Evolutionary conservation across 257 asterid species (phyloP), one percentile per base, ranked within the genome.

Genomic region (Cinchona pubescens): DNA sequence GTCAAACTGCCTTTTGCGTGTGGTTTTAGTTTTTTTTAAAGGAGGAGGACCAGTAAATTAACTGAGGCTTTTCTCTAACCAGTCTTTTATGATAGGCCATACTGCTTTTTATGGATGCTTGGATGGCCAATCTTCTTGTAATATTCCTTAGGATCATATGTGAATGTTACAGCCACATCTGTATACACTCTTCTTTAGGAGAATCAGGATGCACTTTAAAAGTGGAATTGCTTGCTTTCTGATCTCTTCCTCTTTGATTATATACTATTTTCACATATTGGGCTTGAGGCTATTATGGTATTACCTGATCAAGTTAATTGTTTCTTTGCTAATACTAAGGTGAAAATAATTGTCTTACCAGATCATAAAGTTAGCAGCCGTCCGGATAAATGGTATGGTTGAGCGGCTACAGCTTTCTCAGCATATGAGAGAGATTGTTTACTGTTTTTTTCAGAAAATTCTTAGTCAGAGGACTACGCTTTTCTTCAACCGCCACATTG

Each of bases 341-440:
- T 69, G 16, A 45, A 30, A 32, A 21, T 45, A 4, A 34, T 46
- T 70, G 53, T 40, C 27, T 38, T 78, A 48, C 73, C 67, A 95
- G 99, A 92, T 90, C 79, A 89, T 86, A 62, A 95, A 95, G 88
- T 79, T 95, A 83, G 97, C 99, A 59, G 99, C 99, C 71, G 98
- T 95, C 82, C 88, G 99, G 85, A 95, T 95, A 56, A 95, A 86
- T 80, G 98, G 98, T 83, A 90, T 95, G 96, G 97, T 95, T 32
- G 97, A 95, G 78, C 89, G 98, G 81, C 90, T 95, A 67, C 97
- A 91, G 82, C 96, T 91, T 80, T 83, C 98, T 34, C 96, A 88
- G 80, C 95, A 87, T 80, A 82, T 88, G 78, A 88, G 96, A 76
- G 99, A 92, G 90, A 76, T 70, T 56, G 94, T 95, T 70, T 92